phyloP scores from a whole-genome alignment of 768 basidiomycete genomes.

The Suillus subaureus region DNA sequence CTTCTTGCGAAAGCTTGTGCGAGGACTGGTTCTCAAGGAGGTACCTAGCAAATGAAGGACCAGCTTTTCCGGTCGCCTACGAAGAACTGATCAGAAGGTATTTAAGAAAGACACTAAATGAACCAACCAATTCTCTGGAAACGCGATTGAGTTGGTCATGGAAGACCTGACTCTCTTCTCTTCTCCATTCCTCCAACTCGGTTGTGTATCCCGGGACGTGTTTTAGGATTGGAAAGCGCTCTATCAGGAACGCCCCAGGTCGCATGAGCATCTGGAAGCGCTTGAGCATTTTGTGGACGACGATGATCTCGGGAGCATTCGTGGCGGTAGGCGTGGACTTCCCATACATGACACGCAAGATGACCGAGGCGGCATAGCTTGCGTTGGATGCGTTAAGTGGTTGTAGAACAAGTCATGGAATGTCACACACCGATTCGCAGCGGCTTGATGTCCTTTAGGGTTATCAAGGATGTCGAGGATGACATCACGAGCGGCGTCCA shows the following conservation, averaged over 20 bases:
- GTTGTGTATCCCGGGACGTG: conserved; percentile 66
- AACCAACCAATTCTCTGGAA: conserved; percentile 43
- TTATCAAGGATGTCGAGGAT: conserved; percentile 33
- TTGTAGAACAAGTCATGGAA: conserved; percentile 47
- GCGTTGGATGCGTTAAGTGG: conserved; percentile 17
- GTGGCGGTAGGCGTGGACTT: conserved; percentile 33
- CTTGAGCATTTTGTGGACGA: conserved; percentile 34
- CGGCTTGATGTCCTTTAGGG: conserved; percentile 49
- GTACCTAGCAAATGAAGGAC: conserved; percentile 54
- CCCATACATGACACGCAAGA: conserved; percentile 36
- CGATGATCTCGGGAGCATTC: conserved; percentile 32
- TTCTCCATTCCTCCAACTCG: conserved; percentile 56
- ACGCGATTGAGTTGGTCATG: conserved; percentile 53
- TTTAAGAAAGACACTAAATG: no score
- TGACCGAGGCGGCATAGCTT: conserved; percentile 36
- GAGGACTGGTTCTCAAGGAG: conserved; percentile 54
- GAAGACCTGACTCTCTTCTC: conserved; percentile 57
- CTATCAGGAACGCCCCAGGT: conserved; percentile 38
- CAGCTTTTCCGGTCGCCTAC: conserved; percentile 26
- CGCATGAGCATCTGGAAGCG: conserved; percentile 39
- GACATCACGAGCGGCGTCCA: conserved; percentile 34
- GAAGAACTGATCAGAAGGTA: neutral
- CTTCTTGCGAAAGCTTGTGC: conserved; percentile 46
- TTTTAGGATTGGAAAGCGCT: conserved; percentile 39
- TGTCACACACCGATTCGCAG: conserved; percentile 46